phyloP scores from a whole-genome alignment of 2,329 filamentous ascomycete genomes.

The Diaporthe aspalathi region DNA sequence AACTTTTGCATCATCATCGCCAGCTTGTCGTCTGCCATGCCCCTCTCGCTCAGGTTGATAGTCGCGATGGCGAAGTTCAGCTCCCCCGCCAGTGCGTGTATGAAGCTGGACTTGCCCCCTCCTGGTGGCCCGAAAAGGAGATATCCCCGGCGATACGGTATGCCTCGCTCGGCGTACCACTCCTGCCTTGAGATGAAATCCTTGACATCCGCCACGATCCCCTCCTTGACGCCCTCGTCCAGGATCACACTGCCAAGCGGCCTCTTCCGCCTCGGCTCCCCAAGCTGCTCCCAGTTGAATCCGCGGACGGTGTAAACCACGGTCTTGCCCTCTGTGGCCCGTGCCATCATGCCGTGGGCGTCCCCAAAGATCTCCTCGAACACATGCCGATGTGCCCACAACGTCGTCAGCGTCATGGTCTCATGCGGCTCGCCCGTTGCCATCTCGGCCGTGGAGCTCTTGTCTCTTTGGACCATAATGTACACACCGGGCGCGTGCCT shows the following conservation, averaged over 20 bases:
- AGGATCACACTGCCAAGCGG: slow-evolving; percentile 90
- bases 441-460: slow-evolving; percentile 84
- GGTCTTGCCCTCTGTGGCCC: slow-evolving; percentile 90
- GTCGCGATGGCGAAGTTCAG: slow-evolving; percentile 93
- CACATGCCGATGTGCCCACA: slow-evolving; percentile 88
- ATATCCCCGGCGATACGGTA: slow-evolving; percentile 91
- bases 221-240: slow-evolving; percentile 84
- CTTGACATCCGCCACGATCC: slow-evolving; percentile 81
- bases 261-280: slow-evolving; percentile 85
- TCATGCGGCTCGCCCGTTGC: slow-evolving; percentile 92
- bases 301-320: slow-evolving; percentile 88
- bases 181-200: slow-evolving; percentile 83
- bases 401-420: slow-evolving; percentile 89
- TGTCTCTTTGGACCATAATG: slow-evolving; percentile 86
- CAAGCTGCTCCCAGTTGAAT: slow-evolving; percentile 86
- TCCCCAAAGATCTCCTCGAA: slow-evolving; percentile 92
- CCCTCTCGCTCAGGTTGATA: slow-evolving; percentile 89
- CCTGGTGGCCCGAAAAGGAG: slow-evolving; percentile 90
- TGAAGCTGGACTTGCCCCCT: slow-evolving; percentile 95
- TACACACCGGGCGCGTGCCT: slow-evolving; percentile 84
- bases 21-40: slow-evolving; percentile 88
- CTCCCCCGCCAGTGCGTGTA: slow-evolving; percentile 93
- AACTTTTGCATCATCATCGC: slow-evolving; percentile 88
- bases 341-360: slow-evolving; percentile 82
- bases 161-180: slow-evolving; percentile 95